Conservation (phyloP, 352 stramenopile species). For the Aphanomyces invadans region DNA sequence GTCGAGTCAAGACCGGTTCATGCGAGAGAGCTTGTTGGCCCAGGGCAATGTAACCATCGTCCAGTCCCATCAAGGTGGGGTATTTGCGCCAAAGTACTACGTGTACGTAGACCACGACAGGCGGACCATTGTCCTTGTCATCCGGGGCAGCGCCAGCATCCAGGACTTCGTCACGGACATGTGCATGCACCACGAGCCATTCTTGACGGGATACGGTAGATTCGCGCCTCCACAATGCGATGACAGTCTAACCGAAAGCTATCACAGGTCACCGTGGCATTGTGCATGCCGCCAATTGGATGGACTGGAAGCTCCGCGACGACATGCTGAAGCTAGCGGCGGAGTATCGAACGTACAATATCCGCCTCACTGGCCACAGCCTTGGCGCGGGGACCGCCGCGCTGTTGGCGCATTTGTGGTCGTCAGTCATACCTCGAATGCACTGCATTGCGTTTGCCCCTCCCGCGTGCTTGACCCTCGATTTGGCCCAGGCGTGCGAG, state of each 20-base stretch:
- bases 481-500: slow-evolving; percentile 44
- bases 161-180: slow-evolving; percentile 79
- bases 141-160: slow-evolving; percentile 63
- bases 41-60: slow-evolving; percentile 33
- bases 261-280: slow-evolving; percentile 56
- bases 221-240: too few relatives aligned
- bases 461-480: slow-evolving; percentile 54
- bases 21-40: slow-evolving; percentile 38
- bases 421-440: slow-evolving; percentile 36
- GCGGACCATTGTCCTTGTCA: slow-evolving; percentile 48
- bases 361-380: slow-evolving; percentile 64
- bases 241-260: background rate
- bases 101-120: slow-evolving; percentile 50
- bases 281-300: slow-evolving; percentile 62
- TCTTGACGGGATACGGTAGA: slow-evolving; percentile 47
- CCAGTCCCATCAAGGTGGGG: slow-evolving; percentile 44
- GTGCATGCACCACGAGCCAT: slow-evolving; percentile 68
- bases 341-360: slow-evolving; percentile 43
- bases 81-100: slow-evolving; percentile 72
- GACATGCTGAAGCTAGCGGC: slow-evolving; percentile 38
- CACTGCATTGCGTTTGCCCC: slow-evolving; percentile 65
- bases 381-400: slow-evolving; percentile 61
- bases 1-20: slow-evolving; percentile 42
- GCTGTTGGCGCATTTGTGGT: slow-evolving; percentile 49
- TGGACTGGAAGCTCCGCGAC: slow-evolving; percentile 45